Conservation (phyloP, 1,284 basidiomycete genomes). For the Trichosporon coremiiforme region DNA sequence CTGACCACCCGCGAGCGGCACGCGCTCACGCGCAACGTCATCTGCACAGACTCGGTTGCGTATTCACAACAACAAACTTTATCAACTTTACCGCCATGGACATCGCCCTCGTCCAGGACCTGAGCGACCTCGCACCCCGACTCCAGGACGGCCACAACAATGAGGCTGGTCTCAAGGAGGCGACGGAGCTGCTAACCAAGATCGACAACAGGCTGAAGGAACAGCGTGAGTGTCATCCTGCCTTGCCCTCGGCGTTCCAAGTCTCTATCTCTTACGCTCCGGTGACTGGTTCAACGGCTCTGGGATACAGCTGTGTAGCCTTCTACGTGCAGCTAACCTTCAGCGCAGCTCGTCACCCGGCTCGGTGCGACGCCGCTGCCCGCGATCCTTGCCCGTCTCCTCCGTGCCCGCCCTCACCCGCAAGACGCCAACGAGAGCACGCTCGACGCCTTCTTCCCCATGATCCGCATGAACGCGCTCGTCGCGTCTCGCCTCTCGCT, state of each 20-base stretch:
- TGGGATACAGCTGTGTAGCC: not conserved
- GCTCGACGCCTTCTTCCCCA: slow-evolving; percentile 9
- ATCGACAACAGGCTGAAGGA: not conserved
- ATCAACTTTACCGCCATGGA: not conserved
- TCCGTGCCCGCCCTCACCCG: slow-evolving; percentile 1
- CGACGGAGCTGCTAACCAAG: not conserved
- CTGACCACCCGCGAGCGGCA: not conserved
- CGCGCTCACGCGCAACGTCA: not conserved
- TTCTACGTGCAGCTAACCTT: not conserved
- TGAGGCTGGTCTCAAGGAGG: not conserved
- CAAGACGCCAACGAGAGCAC: not conserved
- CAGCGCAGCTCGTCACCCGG: not conserved
- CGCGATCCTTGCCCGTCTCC: not conserved
- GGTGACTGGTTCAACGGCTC: too few relatives aligned
- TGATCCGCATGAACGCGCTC: slow-evolving; percentile 5
- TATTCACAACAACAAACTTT: not conserved
- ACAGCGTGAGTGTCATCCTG: not conserved
- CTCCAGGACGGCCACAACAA: slow-evolving; percentile 1
- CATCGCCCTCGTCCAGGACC: slow-evolving; percentile 5
- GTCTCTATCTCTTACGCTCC: too few relatives aligned
- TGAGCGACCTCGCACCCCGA: not conserved
- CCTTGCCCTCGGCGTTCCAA: too few relatives aligned
- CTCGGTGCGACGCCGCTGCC: not conserved
- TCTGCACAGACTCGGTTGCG: not conserved
- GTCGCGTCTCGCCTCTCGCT: not conserved